Evolutionary conservation across 208 protist species (phyloP).

Genomic region (Leishmania guyanensis): DNA sequence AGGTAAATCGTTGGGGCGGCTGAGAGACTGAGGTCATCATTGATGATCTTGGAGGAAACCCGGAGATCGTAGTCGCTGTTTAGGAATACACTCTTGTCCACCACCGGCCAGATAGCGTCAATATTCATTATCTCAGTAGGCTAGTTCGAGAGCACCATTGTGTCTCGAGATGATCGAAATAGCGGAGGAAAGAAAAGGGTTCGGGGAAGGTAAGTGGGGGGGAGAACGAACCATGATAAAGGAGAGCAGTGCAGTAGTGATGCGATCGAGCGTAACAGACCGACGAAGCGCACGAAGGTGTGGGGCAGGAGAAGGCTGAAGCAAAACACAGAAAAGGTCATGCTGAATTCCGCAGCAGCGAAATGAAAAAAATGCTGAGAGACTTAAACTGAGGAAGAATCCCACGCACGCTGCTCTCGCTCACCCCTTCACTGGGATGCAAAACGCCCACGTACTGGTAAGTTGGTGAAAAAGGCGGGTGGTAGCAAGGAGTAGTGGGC

Average conservation of each 20-base stretch:
- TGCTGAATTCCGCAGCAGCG: not conserved
- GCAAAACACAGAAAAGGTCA: not conserved
- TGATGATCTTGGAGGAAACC: constrained; percentile 90
- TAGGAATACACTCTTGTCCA: constrained; percentile 94
- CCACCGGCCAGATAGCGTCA: constrained; percentile 66
- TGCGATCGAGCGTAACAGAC: not conserved
- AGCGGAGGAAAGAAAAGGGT: not conserved
- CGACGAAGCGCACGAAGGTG: not conserved
- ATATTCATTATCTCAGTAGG: constrained; percentile 60
- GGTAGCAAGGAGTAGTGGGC: not conserved
- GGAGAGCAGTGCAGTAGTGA: not conserved
- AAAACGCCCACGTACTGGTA: not conserved
- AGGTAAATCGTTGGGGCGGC: constrained; percentile 96
- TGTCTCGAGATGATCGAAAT: not conserved
- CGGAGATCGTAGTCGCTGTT: constrained; percentile 98
- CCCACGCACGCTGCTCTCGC: not conserved
- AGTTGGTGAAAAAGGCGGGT: not conserved
- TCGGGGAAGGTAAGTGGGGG: not conserved
- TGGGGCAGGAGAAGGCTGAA: not conserved
- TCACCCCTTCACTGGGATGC: not conserved
- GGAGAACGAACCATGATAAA: not conserved
- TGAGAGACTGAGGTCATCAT: constrained; percentile 94
- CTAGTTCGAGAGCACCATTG: constrained; percentile 32
- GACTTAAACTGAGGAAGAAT: not conserved
- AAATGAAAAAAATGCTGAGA: not conserved